These are phyloP conservation scores for Podochytrium sp. DNA, from an alignment of 192 early-diverging fungal species.

Conservation along the genomic window DNA sequence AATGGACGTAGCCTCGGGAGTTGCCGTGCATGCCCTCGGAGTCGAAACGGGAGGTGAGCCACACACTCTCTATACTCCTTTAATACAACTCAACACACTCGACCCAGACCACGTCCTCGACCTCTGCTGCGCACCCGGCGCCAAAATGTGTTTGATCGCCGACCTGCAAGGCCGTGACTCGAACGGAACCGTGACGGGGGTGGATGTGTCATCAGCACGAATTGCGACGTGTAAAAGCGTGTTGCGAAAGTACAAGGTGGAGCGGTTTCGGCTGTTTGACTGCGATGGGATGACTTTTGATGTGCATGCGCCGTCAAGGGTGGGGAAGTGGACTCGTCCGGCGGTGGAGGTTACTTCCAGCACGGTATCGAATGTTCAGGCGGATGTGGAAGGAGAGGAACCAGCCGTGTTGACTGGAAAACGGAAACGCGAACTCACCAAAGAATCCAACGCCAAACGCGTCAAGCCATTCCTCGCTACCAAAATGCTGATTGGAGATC, in stretches of 20 bases:
- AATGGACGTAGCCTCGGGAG: constrained; percentile 84
- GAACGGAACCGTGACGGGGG: constrained; percentile 83
- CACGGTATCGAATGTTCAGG: neutral
- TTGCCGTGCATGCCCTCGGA: constrained; percentile 80
- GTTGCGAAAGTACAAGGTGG: constrained; percentile 71
- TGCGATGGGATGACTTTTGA: constrained; percentile 84
- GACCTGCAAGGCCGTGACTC: constrained; percentile 57
- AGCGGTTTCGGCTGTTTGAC: constrained; percentile 68
- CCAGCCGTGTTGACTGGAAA: constrained; percentile 30
- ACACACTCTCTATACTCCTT: neutral
- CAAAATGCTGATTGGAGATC: constrained; percentile 64
- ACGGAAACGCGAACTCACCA: neutral
- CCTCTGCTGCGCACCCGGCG: constrained; percentile 86
- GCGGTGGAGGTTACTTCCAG: neutral
- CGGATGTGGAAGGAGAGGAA: neutral
- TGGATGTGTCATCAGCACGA: constrained; percentile 80
- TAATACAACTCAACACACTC: neutral
- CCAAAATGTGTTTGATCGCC: constrained; percentile 82
- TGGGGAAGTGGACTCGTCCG: constrained; percentile 27
- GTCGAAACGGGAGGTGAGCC: constrained; percentile 51
- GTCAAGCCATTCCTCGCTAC: constrained; percentile 81
- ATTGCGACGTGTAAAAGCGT: constrained; percentile 74
- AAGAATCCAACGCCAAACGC: constrained; percentile 16
- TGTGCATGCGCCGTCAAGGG: constrained; percentile 66
- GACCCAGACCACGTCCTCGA: constrained; percentile 82